Evolutionary conservation across 176 grass and related monocot species (phyloP).

Genomic region (Thalia dealbata): DNA sequence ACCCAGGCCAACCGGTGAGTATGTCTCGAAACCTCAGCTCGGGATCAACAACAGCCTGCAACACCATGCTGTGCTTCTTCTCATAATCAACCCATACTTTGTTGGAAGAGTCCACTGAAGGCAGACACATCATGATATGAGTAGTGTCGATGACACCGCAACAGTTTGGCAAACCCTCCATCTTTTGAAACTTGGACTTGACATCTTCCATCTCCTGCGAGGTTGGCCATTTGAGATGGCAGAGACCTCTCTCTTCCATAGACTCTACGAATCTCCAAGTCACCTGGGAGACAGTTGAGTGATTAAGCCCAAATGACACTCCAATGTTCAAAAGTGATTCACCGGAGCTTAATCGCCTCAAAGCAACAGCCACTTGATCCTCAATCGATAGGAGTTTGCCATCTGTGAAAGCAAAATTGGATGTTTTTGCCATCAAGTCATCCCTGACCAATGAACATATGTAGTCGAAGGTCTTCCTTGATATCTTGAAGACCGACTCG

Average conservation of each 20-base stretch:
- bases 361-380: constrained; percentile 13
- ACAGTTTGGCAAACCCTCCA: constrained; percentile 45
- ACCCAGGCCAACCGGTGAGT: constrained; percentile 1
- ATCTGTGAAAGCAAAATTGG: background rate
- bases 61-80: constrained; percentile 31
- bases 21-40: constrained; percentile 41
- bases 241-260: background rate
- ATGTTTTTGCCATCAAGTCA: background rate
- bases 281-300: background rate
- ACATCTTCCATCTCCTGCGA: background rate
- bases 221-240: constrained; percentile 5
- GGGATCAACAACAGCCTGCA: constrained; percentile 45
- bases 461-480: constrained; percentile 12
- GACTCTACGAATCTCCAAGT: background rate
- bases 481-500: constrained; percentile 9
- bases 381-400: background rate
- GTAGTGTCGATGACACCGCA: constrained; percentile 56
- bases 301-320: background rate
- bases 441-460: constrained; percentile 13
- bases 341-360: constrained; percentile 5
- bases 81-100: constrained; percentile 62
- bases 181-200: background rate
- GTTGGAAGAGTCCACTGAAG: constrained; percentile 47
- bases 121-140: constrained; percentile 68
- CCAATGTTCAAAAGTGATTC: constrained; percentile 1